Evolutionary conservation across 176 grass and related monocot genomes (phyloP).

Genomic region (Cocos nucifera): DNA sequence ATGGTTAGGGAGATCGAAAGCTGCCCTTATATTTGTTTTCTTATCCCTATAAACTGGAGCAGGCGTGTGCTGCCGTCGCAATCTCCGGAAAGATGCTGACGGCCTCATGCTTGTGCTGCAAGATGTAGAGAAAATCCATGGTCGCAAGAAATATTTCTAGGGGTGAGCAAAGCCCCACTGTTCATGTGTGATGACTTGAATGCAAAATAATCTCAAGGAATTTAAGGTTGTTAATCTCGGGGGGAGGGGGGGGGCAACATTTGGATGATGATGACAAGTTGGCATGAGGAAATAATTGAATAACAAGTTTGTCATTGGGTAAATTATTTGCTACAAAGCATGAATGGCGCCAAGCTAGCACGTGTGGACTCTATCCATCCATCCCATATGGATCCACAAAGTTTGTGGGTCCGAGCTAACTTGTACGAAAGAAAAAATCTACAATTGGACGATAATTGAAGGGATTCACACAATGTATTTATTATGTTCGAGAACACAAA

Average conservation of each 20-base stretch:
- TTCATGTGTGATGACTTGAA: background rate
- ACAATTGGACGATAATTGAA: too few relatives aligned
- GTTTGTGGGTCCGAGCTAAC: too few relatives aligned
- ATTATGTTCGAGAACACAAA: too few relatives aligned
- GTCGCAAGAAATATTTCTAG: constrained; percentile 2
- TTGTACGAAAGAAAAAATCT: too few relatives aligned
- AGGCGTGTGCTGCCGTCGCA: constrained; percentile 8
- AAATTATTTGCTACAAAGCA: constrained; percentile 3
- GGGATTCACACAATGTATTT: too few relatives aligned
- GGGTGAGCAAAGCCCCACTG: background rate
- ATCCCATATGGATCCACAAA: too few relatives aligned
- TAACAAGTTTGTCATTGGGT: background rate
- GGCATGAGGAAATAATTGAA: constrained; percentile 8
- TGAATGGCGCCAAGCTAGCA: background rate
- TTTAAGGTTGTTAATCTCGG: constrained; percentile 1
- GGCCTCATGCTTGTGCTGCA: background rate
- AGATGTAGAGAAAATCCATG: background rate
- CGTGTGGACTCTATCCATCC: background rate
- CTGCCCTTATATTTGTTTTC: constrained; percentile 1
- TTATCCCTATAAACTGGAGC: constrained; percentile 4
- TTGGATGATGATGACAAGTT: constrained; percentile 19
- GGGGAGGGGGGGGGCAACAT: too few relatives aligned
- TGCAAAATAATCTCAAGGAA: background rate
- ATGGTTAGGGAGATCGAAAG: background rate
- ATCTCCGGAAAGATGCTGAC: background rate